Conservation (phyloP, 225 moss, liverwort and hornwort genomes). For the Physcomitrium patens region DNA sequence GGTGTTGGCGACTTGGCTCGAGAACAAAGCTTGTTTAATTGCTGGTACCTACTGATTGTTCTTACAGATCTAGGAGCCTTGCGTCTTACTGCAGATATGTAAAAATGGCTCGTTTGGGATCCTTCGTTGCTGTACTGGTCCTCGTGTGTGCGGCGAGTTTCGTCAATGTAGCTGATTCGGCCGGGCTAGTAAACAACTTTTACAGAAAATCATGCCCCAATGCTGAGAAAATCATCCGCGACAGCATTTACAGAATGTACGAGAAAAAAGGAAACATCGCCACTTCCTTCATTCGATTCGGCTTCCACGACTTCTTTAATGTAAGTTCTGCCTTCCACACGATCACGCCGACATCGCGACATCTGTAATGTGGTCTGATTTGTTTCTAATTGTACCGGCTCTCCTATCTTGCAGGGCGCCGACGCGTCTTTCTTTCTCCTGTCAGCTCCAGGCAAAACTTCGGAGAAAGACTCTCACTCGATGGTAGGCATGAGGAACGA, state of each 20-base stretch:
- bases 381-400: background rate
- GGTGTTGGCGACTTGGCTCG: no score
- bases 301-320: slow-evolving; percentile 58
- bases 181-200: slow-evolving; percentile 2
- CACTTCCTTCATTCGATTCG: slow-evolving; percentile 48
- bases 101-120: slow-evolving; percentile 28
- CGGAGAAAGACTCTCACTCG: slow-evolving; percentile 53
- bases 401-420: slow-evolving; percentile 42
- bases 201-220: slow-evolving; percentile 37
- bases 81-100: slow-evolving; percentile 1
- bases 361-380: background rate
- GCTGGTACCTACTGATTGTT: background rate
- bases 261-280: slow-evolving; percentile 59
- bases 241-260: slow-evolving; percentile 46
- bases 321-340: slow-evolving; percentile 13
- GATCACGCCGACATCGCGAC: no score
- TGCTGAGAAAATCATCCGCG: slow-evolving; percentile 40
- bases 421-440: slow-evolving; percentile 63
- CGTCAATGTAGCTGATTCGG: slow-evolving; percentile 27
- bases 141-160: slow-evolving; percentile 14
- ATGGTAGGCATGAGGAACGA: slow-evolving; percentile 67
- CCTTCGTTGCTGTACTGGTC: slow-evolving; percentile 4
- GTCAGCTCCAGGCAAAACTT: slow-evolving; percentile 39
- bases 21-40: no score
- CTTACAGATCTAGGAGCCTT: background rate